A percentile compares a stretch with the other conserved stretches of the same genome.
These are phyloP conservation scores for Nicotiana obtusifolia DNA, from an alignment of 257 asterid species.

Conservation along the genomic window DNA sequence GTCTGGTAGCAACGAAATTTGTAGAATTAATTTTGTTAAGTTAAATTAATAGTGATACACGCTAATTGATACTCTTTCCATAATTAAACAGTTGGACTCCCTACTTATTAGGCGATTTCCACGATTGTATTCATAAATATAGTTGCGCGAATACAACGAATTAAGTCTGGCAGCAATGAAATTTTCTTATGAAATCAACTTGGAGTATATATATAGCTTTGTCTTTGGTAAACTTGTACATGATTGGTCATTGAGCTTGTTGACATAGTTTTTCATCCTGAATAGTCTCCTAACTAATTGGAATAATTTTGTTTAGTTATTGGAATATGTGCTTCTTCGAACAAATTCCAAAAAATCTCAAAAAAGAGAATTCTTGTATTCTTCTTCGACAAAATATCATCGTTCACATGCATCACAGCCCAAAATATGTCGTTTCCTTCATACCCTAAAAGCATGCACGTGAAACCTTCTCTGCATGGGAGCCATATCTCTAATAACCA, in stretches of 20 bases:
- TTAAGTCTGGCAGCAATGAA: too few species aligned
- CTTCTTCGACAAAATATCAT: not conserved
- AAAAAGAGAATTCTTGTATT: conserved; percentile 18
- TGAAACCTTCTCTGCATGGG: conserved; percentile 6
- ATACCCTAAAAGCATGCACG: conserved; percentile 2
- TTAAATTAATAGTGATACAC: too few species aligned
- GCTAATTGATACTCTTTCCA: too few species aligned
- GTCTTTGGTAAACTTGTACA: too few species aligned
- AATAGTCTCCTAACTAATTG: not conserved
- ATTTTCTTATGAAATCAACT: too few species aligned
- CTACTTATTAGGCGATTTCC: too few species aligned
- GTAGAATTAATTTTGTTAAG: too few species aligned
- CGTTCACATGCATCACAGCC: conserved; percentile 28
- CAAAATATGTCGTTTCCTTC: conserved; percentile 17
- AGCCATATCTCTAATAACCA: conserved; percentile 2
- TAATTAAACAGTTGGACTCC: too few species aligned
- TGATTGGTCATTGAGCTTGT: not conserved
- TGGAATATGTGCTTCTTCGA: not conserved
- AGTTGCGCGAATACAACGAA: too few species aligned
- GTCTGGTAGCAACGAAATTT: too few species aligned
- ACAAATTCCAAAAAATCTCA: not conserved
- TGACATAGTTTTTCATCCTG: not conserved
- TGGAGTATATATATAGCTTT: too few species aligned
- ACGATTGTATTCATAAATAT: too few species aligned
- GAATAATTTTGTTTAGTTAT: not conserved